These are phyloP conservation scores for Candida montana DNA, from an alignment of 805 yeast genomes.

Conservation along the genomic window DNA sequence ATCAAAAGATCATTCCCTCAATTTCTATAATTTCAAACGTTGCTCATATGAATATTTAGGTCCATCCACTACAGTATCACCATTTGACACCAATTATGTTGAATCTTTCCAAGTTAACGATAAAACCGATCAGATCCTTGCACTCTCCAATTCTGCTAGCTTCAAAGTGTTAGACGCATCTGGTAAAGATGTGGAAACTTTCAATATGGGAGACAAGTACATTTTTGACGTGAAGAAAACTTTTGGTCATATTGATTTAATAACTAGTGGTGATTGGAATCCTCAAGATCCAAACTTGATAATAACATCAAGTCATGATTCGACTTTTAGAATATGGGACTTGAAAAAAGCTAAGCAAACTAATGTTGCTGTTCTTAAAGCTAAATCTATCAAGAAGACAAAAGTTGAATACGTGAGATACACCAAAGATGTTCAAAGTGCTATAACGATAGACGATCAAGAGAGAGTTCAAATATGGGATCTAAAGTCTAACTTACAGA, in stretches of 20 bases:
- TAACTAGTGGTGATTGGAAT: conserved; percentile 22
- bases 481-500: conserved; percentile 3
- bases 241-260: conserved; percentile 22
- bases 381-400: conserved; percentile 12
- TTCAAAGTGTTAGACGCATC: conserved; percentile 14
- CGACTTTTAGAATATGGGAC: conserved; percentile 27
- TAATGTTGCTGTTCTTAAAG: conserved; percentile 14
- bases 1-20: conserved; percentile 23
- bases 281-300: conserved; percentile 1
- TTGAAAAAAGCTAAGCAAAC: conserved; percentile 13
- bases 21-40: conserved; percentile 32
- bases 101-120: conserved; percentile 6
- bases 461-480: conserved; percentile 18
- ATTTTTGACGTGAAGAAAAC: conserved; percentile 25
- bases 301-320: conserved; percentile 21
- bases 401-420: conserved; percentile 9
- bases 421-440: background rate
- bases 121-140: conserved; percentile 1
- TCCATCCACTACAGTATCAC: conserved; percentile 12
- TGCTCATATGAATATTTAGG: no score
- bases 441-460: conserved; percentile 10
- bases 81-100: conserved; percentile 13
- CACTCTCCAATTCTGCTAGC: conserved; percentile 12
- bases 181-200: conserved; percentile 14
- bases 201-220: conserved; percentile 22